Conservation (phyloP, 2,329 filamentous ascomycete species). For the Colletotrichum karsti region DNA sequence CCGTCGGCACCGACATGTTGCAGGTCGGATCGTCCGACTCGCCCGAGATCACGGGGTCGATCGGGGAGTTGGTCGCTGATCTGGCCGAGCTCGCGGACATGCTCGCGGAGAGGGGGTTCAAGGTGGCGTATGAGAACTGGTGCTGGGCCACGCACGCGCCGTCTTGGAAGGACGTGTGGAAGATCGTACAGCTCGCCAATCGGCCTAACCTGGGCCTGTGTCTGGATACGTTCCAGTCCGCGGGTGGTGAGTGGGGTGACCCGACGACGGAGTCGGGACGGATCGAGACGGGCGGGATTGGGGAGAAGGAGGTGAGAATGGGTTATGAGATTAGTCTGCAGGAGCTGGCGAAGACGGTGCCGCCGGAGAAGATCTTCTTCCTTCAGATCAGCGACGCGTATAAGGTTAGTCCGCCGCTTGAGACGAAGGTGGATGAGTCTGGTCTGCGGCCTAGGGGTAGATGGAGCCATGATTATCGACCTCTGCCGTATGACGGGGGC, state of each 20-base stretch:
- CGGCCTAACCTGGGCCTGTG: constrained; percentile 76
- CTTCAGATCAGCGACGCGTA: constrained; percentile 82
- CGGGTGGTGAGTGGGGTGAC: constrained; percentile 77
- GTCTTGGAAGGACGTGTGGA: constrained; percentile 75
- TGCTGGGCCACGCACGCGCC: constrained; percentile 80
- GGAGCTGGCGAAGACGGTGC: constrained; percentile 64
- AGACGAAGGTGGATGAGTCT: constrained; percentile 53
- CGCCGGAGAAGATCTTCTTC: constrained; percentile 76
- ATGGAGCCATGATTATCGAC: constrained; percentile 78
- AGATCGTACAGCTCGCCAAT: constrained; percentile 70
- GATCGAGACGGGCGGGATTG: constrained; percentile 52
- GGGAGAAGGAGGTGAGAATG: constrained; percentile 53
- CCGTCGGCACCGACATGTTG: constrained; percentile 73
- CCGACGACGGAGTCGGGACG: constrained; percentile 71
- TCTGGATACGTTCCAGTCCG: constrained; percentile 81
- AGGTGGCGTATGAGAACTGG: constrained; percentile 83
- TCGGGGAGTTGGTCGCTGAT: constrained; percentile 64
- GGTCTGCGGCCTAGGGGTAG: constrained; percentile 68
- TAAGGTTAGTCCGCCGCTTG: constrained; percentile 64
- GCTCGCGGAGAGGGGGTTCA: constrained; percentile 62
- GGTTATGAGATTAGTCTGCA: constrained; percentile 63
- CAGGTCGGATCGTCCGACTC: constrained; percentile 75
- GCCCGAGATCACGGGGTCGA: constrained; percentile 59
- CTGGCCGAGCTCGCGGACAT: constrained; percentile 71
- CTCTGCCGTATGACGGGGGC: constrained; percentile 74